Base-by-base conservation (phyloP, 148 eudicot genomes). In the Cornus suecica region DNA sequence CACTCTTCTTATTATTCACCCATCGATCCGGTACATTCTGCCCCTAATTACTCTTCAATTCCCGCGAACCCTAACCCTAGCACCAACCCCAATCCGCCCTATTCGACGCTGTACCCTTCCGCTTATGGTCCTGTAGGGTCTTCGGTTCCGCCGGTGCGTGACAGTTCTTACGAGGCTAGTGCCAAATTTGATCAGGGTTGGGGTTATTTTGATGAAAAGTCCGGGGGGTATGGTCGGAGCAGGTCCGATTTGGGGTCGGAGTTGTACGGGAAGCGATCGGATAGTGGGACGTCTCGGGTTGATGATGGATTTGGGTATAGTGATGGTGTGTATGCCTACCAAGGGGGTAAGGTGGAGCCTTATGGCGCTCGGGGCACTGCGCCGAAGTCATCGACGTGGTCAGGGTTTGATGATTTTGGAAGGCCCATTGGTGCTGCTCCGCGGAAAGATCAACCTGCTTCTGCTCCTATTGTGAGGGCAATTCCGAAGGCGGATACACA, bases 331-430 rank as follows among this genome's bases (percentile, higher is more conserved):
- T 90, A 87, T 83, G 89, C 94, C 31, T 92, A 92, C 75, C 82
- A 75, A 71, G 98, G 94, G 27, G 77, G 80, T 70, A 90, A 83
- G 37, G 73, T 70, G 29, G 97, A 92, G 80, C 97, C 97, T 0
- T 94, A 92, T 77, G 97, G 95, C 22, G 86, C 93, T 13, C 77
- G 92, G 29, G 97, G 97, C 0, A 90, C 90, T 0, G 86, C 72
- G 0, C 70, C 92, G 0, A 88, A 86, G 72, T 88, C 91, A 1
- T 85, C 88, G 0, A 81, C 79, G 73, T 88, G 93, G 92, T 86
- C 93, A 14, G 80, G 83, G 3, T 94, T 94, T 75, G 98, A 94
- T 84, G 98, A 94, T 86, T 94, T 90, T 73, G 98, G 97, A 22
- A 90, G 98, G 85, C 83, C 97, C 0, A 90, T 94, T 78, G 83